A percentile compares a stretch with the other conserved stretches of the same genome.
Conservation (phyloP, 257 asterid genomes). For the Fraxinus excelsior region DNA sequence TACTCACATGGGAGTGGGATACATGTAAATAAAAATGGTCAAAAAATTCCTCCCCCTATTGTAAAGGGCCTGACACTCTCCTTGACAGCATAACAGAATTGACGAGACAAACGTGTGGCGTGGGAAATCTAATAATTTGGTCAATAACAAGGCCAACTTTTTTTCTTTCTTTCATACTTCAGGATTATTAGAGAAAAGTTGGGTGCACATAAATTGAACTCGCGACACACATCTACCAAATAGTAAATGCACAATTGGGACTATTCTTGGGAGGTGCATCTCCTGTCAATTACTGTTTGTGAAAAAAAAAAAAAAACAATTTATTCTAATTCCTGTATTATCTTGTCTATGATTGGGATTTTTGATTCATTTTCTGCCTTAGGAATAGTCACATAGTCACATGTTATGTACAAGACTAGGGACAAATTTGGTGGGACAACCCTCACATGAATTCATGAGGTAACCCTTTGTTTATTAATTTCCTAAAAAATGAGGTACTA, state of each 20-base stretch:
- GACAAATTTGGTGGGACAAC: constrained; percentile 39
- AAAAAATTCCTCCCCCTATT: too few species aligned
- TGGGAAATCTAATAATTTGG: too few species aligned
- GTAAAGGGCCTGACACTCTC: too few species aligned
- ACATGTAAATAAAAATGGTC: too few species aligned
- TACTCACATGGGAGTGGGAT: too few species aligned
- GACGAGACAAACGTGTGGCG: too few species aligned
- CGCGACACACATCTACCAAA: not conserved
- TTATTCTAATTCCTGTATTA: not conserved
- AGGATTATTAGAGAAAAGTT: not conserved
- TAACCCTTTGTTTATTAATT: constrained; percentile 11
- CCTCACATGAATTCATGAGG: constrained; percentile 36
- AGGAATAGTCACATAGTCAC: constrained; percentile 43
- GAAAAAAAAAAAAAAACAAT: not conserved
- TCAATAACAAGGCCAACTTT: too few species aligned
- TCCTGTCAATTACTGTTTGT: not conserved
- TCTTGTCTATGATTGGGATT: constrained; percentile 18
- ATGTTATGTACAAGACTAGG: constrained; percentile 37
- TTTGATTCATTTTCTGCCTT: constrained; percentile 1
- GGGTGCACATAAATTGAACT: not conserved
- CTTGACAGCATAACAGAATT: too few species aligned
- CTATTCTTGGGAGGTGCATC: not conserved
- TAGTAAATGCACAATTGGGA: not conserved
- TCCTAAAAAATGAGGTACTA: not conserved
- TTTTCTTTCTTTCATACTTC: not conserved